Evolutionary conservation across 306 rosid genomes (phyloP), one percentile per base, ranked within the genome.

Genomic region (Castanea sativa): DNA sequence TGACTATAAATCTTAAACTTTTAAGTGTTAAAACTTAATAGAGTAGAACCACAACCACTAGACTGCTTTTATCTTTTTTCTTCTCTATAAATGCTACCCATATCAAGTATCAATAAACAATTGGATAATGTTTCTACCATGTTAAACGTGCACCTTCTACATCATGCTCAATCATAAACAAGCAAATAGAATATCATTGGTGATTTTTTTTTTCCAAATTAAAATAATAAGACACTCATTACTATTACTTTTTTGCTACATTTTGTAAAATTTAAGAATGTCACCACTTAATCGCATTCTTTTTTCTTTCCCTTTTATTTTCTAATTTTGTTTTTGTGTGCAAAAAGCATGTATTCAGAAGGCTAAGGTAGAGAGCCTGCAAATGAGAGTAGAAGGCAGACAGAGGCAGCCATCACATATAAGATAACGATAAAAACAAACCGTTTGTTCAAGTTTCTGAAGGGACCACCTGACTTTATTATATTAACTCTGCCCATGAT

Each of bases 401-500:
- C 30, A 29, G 15, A 16, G 83, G 82, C 77, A n/a, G 63, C 76
- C 68, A 67, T 52, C 27, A 61, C 49, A 21, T 58, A 43, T 23
- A 73, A 69, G 45, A 76, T 56, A 45, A 45, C 32, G 80, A 74
- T 71, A 38, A 51, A 69, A 85, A 77, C 71, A 74, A 75, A 80
- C 79, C 80, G 78, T 64, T 60, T 81, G 41, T 75, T 79, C 74
- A 61, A 74, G 80, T 64, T 69, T 71, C 23, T 53, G 33, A 73
- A 67, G 71, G 67, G 23, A 73, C 83, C 79, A 71, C 67, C 69
- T 14, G 14, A 27, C 21, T 19, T 45, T 72, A 69, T 77, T 78
- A 58, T 83, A 84, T 69, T 25, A 76, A 59, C 11, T 29, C 56
- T 33, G 81, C 89, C 89, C 92, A 86, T 83, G 29, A 78, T 73